These are phyloP conservation scores for Eutrema salsugineum DNA, from an alignment of 441 rosid genomes.

Conservation along the genomic window DNA sequence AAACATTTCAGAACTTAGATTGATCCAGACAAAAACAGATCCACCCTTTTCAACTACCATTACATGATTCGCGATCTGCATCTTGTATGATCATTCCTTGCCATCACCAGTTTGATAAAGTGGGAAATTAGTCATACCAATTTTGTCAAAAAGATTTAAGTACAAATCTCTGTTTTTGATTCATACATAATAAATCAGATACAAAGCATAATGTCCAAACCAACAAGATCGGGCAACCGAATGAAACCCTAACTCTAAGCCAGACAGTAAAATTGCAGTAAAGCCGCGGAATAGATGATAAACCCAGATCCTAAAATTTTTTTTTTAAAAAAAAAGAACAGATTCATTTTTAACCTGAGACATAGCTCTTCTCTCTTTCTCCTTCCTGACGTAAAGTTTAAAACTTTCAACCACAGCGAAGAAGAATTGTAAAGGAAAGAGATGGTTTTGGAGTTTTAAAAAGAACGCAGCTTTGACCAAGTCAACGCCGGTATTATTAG, in stretches of 20 bases:
- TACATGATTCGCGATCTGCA: neutral
- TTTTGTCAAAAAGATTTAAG: neutral
- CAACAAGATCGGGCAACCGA: neutral
- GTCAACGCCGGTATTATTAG: neutral
- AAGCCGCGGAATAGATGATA: neutral
- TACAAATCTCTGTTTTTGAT: neutral
- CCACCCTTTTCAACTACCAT: conserved; percentile 1
- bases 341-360: conserved; percentile 20
- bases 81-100: conserved; percentile 1
- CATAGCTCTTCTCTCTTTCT: conserved; percentile 9
- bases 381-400: neutral
- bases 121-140: neutral
- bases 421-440: neutral
- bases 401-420: neutral
- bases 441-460: neutral
- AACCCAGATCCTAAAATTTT: neutral
- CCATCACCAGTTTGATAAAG: neutral
- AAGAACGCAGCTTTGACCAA: conserved; percentile 3
- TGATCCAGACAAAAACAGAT: neutral
- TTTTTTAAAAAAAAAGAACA: neutral
- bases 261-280: neutral
- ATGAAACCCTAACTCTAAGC: conserved; percentile 5
- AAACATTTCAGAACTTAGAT: neutral
- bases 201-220: neutral
- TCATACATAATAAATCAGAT: neutral